Evolutionary conservation across 352 stramenopile species (phyloP).

Genomic region (Phytophthora aleatoria): DNA sequence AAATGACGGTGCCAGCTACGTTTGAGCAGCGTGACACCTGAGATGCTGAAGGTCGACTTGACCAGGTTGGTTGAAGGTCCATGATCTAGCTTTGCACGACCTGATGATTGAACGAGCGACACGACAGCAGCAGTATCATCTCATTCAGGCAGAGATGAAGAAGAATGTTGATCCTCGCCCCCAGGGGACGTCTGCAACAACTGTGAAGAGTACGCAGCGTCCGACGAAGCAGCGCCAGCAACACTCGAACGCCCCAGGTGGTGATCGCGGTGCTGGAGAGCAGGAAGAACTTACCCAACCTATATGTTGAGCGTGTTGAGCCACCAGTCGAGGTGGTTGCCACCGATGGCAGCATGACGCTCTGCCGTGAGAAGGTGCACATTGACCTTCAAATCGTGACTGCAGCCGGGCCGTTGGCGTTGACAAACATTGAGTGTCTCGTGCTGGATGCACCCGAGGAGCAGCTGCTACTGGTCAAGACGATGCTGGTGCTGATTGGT

Average conservation of each 20-base stretch:
- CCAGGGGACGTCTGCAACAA: not conserved
- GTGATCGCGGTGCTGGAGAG: not conserved
- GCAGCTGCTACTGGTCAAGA: not conserved
- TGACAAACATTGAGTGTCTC: conserved; percentile 15
- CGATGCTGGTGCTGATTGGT: conserved; percentile 8
- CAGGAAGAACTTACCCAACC: not conserved
- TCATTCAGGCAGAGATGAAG: conserved; percentile 15
- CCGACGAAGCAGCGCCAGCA: not conserved
- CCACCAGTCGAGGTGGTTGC: conserved; percentile 3
- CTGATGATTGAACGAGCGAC: conserved; percentile 20
- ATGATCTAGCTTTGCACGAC: conserved; percentile 21
- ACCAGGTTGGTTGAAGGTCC: conserved; percentile 5
- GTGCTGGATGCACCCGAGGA: conserved; percentile 15
- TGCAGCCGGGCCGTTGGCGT: not conserved
- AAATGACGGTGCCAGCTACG: not conserved
- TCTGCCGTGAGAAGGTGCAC: conserved; percentile 9
- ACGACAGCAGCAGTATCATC: conserved; percentile 19
- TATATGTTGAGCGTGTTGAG: not conserved
- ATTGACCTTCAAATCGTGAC: conserved; percentile 14
- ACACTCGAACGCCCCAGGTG: not conserved
- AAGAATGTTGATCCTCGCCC: conserved; percentile 3
- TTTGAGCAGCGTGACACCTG: not conserved
- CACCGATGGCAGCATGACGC: conserved; percentile 3
- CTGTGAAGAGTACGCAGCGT: not conserved
- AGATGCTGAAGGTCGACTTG: conserved; percentile 8